Base-by-base conservation (phyloP, 768 basidiomycete species). In the Hydnum rufescens region DNA sequence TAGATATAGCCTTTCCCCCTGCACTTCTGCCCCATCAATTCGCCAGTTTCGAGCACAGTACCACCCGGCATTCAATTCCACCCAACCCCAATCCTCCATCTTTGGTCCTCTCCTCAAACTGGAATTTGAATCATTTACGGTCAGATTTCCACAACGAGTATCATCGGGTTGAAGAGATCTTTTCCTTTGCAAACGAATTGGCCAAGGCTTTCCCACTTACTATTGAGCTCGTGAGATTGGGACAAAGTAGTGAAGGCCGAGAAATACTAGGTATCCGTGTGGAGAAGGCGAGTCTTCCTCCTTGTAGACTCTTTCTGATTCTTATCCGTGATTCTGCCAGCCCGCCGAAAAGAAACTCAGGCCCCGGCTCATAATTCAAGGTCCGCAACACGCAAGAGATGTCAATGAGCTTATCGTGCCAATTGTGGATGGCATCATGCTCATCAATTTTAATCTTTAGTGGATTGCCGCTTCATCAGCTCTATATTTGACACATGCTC, bases 401-500 rank as follows among this genome's bases (percentile, higher is more conserved):
- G 80, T 78, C 48, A 30, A 74, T 64, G 3, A 51, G 22, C 29
- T 32, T n/a, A 49, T 26, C n/a, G 42, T 32, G 19, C 23, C 25
- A 47, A 44, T 57, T 58, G 19, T 52, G 42, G 19, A 8, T 43
- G 55, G 13, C 26, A 32, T 26, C 47, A 29, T 43, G 5, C 46
- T 52, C 13, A 13, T 13, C 13, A 47, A 8, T 48, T 57, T 42
- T 18, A 25, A 23, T 30, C 34, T 30, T 5, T 32, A 86, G 80
- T 90, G 87, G 87, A 72, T 90, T 50, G 79, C 84, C 2, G 78
- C 82, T 0, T 71, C 84, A 0, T 74, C 84, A 0, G 68, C 80
- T 0, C 67, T 82, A 6, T 87, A 87, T 61, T 61, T 85, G 36
- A 72, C 79, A 0, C 85, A 90, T 59, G 73, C 77, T 0, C 70